A percentile compares a stretch with the other conserved stretches of the same genome.
phyloP scores from a whole-genome alignment of 495 filamentous ascomycete genomes.

The Xylaria sp. region DNA sequence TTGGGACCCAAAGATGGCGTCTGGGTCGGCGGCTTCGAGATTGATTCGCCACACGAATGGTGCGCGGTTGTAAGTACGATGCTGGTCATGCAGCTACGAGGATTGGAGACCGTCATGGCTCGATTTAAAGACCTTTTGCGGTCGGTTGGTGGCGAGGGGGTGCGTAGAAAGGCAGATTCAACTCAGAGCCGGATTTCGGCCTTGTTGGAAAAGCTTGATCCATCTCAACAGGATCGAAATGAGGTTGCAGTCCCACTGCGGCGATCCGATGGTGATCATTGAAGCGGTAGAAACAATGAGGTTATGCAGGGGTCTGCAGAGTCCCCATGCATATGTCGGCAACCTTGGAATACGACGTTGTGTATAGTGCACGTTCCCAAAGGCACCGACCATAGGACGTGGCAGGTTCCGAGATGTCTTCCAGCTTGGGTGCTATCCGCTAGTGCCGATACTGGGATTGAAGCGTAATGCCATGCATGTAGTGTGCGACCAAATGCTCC shows the following conservation, averaged over 20 bases:
- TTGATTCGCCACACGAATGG: conserved; percentile 29
- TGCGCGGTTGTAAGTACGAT: conserved; percentile 23
- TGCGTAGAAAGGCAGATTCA: conserved; percentile 19
- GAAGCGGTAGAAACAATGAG: neutral
- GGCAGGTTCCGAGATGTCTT: neutral
- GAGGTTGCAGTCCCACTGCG: neutral
- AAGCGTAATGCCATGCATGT: neutral
- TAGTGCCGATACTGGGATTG: neutral
- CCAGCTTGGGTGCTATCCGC: neutral
- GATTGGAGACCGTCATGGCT: conserved; percentile 7
- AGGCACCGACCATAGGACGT: neutral
- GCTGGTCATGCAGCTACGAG: conserved; percentile 24
- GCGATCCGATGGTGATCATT: neutral
- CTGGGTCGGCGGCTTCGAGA: conserved; percentile 26
- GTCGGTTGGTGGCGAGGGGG: conserved; percentile 13
- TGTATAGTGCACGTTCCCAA: neutral
- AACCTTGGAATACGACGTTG: neutral
- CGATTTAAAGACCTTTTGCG: conserved; percentile 20
- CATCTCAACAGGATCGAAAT: neutral
- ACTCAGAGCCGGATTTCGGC: conserved; percentile 12
- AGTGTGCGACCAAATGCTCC: neutral
- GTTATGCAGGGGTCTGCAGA: neutral
- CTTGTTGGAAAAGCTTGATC: conserved; percentile 16
- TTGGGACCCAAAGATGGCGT: conserved; percentile 6
- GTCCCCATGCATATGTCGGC: neutral